Percentiles rank a stretch among this genome's conserved stretches.
phyloP scores from a whole-genome alignment of 1,284 basidiomycete genomes.

The Tilletia horrida region DNA sequence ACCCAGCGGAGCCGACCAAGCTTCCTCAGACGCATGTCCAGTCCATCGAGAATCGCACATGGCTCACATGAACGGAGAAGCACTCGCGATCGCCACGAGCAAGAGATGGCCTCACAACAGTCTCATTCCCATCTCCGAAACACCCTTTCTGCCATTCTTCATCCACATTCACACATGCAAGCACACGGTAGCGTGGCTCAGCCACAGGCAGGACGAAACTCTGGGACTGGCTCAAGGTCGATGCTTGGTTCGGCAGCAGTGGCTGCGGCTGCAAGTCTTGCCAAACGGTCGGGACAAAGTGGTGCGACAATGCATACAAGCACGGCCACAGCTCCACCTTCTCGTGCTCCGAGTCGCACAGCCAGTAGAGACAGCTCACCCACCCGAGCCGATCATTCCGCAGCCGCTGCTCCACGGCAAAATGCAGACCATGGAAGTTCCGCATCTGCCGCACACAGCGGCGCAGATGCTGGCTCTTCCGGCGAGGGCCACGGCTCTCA shows the following conservation, averaged over 20 bases:
- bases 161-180: conserved; percentile 2
- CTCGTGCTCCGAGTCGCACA: conserved; percentile 2
- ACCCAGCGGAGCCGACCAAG: background rate
- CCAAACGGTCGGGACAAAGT: conserved; percentile 1
- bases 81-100: too few species aligned
- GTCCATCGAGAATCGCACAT: background rate
- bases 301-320: background rate
- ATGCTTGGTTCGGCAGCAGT: background rate
- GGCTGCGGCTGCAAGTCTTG: background rate
- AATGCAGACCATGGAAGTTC: too few species aligned
- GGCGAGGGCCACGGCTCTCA: too few species aligned
- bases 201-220: background rate
- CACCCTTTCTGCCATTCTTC: conserved; percentile 4
- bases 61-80: background rate
- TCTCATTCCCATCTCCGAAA: conserved; percentile 9
- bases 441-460: background rate
- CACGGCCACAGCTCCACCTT: conserved; percentile 13
- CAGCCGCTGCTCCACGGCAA: too few species aligned
- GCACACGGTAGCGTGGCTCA: background rate
- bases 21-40: background rate
- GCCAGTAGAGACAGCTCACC: conserved; percentile 11
- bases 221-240: background rate
- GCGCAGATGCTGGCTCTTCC: too few species aligned
- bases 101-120: background rate
- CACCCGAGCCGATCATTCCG: background rate